phyloP scores from a whole-genome alignment of 2,329 filamentous ascomycete species.

The Westerdykella ornata region DNA sequence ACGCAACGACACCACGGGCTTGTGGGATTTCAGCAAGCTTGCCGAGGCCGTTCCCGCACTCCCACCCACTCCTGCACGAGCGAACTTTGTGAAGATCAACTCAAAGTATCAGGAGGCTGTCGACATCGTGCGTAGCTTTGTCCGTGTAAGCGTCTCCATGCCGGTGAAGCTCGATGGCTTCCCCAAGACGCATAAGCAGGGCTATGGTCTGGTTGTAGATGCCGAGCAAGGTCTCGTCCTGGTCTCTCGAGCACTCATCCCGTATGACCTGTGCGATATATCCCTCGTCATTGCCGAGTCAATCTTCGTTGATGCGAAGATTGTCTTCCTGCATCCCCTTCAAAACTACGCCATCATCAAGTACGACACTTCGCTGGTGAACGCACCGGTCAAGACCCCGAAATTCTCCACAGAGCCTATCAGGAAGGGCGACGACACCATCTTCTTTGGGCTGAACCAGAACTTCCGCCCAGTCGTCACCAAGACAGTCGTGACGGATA shows the following conservation, averaged over 20 bases:
- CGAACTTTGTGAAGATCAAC: conserved; percentile 86
- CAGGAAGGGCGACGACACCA: conserved; percentile 86
- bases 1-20: conserved; percentile 78
- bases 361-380: conserved; percentile 89
- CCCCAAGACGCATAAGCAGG: conserved; percentile 86
- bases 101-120: conserved; percentile 85
- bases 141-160: conserved; percentile 87
- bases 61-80: conserved; percentile 65
- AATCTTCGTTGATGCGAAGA: conserved; percentile 87
- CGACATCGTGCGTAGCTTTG: conserved; percentile 88
- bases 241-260: conserved; percentile 88
- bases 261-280: conserved; percentile 95
- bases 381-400: conserved; percentile 86
- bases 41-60: conserved; percentile 71
- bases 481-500: conserved; percentile 91
- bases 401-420: conserved; percentile 74
- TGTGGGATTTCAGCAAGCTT: conserved; percentile 92
- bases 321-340: conserved; percentile 90
- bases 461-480: conserved; percentile 90
- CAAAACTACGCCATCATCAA: conserved; percentile 96
- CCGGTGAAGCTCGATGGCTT: conserved; percentile 97
- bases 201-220: conserved; percentile 95
- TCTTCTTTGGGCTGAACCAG: conserved; percentile 97
- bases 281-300: conserved; percentile 94
- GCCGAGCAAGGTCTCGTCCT: conserved; percentile 92